Conservation (phyloP, 2,329 filamentous ascomycete species). For the Xylariaceae sp. region DNA sequence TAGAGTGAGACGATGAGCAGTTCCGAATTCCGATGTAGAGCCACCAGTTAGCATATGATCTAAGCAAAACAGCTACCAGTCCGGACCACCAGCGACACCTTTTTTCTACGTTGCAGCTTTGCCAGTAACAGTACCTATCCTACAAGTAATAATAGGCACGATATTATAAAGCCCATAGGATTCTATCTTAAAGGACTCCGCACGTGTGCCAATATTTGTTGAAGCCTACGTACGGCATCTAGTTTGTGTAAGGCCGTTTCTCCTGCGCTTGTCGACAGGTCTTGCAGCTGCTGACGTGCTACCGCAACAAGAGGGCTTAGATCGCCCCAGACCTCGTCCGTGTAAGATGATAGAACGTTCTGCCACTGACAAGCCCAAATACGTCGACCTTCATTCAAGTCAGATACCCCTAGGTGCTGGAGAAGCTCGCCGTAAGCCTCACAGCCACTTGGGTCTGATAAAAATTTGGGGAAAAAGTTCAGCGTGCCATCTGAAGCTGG, state of each 20-base stretch:
- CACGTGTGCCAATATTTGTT: slow-evolving; percentile 48
- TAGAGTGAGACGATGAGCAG: too few species aligned
- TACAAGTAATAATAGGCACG: background rate
- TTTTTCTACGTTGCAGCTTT: too few species aligned
- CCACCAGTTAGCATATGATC: too few species aligned
- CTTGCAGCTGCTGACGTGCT: slow-evolving; percentile 61
- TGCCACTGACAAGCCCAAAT: slow-evolving; percentile 63
- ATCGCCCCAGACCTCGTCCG: slow-evolving; percentile 73
- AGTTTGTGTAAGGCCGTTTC: slow-evolving; percentile 34
- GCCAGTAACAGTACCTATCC: too few species aligned
- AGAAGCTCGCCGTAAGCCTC: slow-evolving; percentile 31
- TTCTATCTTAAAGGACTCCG: slow-evolving; percentile 34
- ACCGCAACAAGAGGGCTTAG: slow-evolving; percentile 60
- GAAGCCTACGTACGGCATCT: slow-evolving; percentile 47
- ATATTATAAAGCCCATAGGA: background rate
- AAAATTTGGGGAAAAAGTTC: slow-evolving; percentile 57
- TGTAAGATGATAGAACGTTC: slow-evolving; percentile 61
- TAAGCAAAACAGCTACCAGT: too few species aligned
- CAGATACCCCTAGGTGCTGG: slow-evolving; percentile 47
- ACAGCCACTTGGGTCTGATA: slow-evolving; percentile 31
- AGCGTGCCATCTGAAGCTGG: slow-evolving; percentile 53
- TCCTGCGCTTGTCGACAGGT: slow-evolving; percentile 41
- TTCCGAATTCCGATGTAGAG: too few species aligned
- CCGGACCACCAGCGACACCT: too few species aligned
- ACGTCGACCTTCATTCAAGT: slow-evolving; percentile 47